Evolutionary conservation across 352 stramenopile genomes (phyloP), one percentile per base, ranked within the genome.

Genomic region (Globisporangium viniferum): DNA sequence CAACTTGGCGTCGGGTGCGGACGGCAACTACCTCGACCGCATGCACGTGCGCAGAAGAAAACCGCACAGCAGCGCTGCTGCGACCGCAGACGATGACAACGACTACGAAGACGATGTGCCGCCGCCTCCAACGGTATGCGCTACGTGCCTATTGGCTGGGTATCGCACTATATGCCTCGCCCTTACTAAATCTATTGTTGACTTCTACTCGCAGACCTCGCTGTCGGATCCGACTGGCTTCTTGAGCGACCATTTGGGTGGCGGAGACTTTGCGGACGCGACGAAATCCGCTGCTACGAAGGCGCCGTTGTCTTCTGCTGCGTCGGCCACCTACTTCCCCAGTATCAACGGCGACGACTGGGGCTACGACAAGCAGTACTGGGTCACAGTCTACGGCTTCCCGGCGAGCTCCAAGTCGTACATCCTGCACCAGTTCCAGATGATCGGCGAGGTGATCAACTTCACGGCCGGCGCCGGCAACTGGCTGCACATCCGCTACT

Each of bases 331-430:
- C 7, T 74, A 75, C 66, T 86, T 84, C 31, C 74, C 80, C 27
- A 85, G 78, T 53, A 62, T 88, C 7, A 76, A 90, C 55, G 84
- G 77, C 12, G 84, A 93, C 62, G 80, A 88, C 35, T 95, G 87
- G 87, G 85, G 87, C 2, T 76, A 83, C 62, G 84, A 95, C 69
- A 84, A 89, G 63, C 81, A 92, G 71, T 95, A 92, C 74, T 93
- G 87, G 87, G 71, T 95, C 60, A 95, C 87, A 5, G 78, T 95
- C 14, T 95, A 85, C 64, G 87, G 87, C 54, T 95, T 93, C 72
- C 70, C 85, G 14, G 65, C 81, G 39, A 90, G 74, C 59, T 62
- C 84, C 67, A 87, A 76, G 71, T 77, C 82, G 64, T 86, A 82
- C 59, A 78, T 95, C 41, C 70, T 93, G 62, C 81, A 86, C 62